A percentile compares a stretch with the other conserved stretches of the same genome.
These are phyloP conservation scores for Pseudonitzschia delicatissima DNA, from an alignment of 108 stramenopile genomes.

Conservation along the genomic window DNA sequence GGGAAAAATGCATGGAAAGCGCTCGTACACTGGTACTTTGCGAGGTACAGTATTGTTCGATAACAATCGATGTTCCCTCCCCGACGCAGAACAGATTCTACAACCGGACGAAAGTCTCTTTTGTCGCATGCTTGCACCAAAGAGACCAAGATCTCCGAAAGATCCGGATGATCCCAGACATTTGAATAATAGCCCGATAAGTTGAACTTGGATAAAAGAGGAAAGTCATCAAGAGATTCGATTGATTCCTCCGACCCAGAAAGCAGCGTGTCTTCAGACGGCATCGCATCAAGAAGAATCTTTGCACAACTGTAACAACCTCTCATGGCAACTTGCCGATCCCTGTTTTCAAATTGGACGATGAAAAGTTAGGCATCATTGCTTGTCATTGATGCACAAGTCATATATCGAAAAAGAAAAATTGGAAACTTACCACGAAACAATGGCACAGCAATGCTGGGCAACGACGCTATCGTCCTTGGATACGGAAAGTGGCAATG, in stretches of 20 bases:
- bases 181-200: slow-evolving; percentile 62
- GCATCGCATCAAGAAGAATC: slow-evolving; percentile 36
- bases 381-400: not conserved
- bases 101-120: slow-evolving; percentile 65
- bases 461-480: slow-evolving; percentile 9
- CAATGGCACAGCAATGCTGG: slow-evolving; percentile 60
- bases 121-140: slow-evolving; percentile 84
- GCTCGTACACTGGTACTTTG: slow-evolving; percentile 81
- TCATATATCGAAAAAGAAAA: not conserved
- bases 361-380: not conserved
- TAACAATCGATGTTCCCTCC: slow-evolving; percentile 65
- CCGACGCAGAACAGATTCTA: slow-evolving; percentile 61
- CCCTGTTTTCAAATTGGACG: slow-evolving; percentile 16
- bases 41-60: slow-evolving; percentile 73
- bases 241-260: slow-evolving; percentile 17
- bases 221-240: slow-evolving; percentile 43
- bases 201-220: slow-evolving; percentile 70
- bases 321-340: slow-evolving; percentile 55
- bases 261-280: not conserved
- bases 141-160: slow-evolving; percentile 67
- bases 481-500: slow-evolving; percentile 63
- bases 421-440: slow-evolving; percentile 48
- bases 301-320: slow-evolving; percentile 66
- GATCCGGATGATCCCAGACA: slow-evolving; percentile 82
- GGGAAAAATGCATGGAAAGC: slow-evolving; percentile 71